Evolutionary conservation across 371 early-diverging fungal genomes (phyloP), one percentile per base, ranked within the genome.

Genomic region (Mortierella sp.): DNA sequence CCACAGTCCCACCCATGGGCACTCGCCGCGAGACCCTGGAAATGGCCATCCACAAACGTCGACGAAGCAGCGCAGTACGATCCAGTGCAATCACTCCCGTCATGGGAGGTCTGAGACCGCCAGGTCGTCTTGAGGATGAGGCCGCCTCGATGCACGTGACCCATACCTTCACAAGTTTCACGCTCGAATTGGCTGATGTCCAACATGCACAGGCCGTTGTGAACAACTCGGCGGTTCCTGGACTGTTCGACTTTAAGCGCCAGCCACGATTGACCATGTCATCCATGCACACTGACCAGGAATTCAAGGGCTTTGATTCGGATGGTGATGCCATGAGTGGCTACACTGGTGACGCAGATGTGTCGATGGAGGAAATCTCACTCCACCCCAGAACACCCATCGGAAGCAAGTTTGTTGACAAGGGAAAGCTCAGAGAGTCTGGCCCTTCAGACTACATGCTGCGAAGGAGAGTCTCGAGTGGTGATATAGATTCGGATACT

Each of bases 271-370:
- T 69, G 34, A 57, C 70, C 7, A 41, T 63, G 46, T 69, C 70
- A 0, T 64, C 71, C 8, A 34, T 47, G 44, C 41, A 60, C 24
- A 67, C 64, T 5, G 74, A 74, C 22, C 60, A 63, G 0, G 63
- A 67, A 14, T 74, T 74, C 57, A 57, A 59, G 14, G 60, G 63
- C 19, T 74, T 74, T 48, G 74, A 74, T 28, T 74, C 74, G 16
- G 73, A 73, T 39, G 72, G 72, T 2, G 74, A 74, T 52, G 74
- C 74, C 7, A 63, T 74, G 43, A 67, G 68, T n/a, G 74, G 74
- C 8, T 74, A 74, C 41, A 67, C 68, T 3, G 74, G 74, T 14
- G 74, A 74, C 55, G 74, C 74, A 1, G 74, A 74, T 40, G 31
- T 74, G 13, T 74, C 74, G 12, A 74, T 74, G 74, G 74, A 74